A percentile compares a stretch with the other conserved stretches of the same genome.
Conservation (phyloP, 495 filamentous ascomycete genomes). For the Aspergillus taichungensis region DNA sequence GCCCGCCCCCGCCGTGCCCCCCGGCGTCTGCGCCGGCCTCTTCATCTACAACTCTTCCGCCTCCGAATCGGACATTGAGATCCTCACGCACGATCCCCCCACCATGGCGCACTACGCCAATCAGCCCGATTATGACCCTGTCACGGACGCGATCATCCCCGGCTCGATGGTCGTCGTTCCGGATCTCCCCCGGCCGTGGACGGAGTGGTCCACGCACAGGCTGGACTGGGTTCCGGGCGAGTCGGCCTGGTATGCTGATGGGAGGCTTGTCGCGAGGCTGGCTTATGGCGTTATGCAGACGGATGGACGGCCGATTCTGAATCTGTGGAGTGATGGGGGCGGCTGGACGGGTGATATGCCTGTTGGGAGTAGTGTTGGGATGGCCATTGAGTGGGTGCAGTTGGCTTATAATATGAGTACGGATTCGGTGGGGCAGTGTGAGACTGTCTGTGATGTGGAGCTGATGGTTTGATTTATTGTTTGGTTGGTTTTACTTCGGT, state of each 20-base stretch:
- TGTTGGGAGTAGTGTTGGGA: conserved; percentile 45
- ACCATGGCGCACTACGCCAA: conserved; percentile 62
- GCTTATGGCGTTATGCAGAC: conserved; percentile 41
- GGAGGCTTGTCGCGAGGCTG: conserved; percentile 45
- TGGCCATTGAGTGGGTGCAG: conserved; percentile 71
- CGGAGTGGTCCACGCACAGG: conserved; percentile 59
- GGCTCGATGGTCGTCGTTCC: conserved; percentile 20
- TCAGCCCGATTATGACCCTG: conserved; percentile 50
- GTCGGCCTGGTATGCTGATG: conserved; percentile 64
- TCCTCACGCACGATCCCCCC: conserved; percentile 51
- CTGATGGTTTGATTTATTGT: no score
- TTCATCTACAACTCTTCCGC: conserved; percentile 58
- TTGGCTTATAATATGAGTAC: conserved; percentile 52
- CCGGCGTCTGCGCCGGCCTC: conserved; percentile 58
- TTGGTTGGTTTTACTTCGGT: no score
- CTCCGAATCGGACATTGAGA: conserved; percentile 72
- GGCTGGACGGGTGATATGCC: conserved; percentile 67
- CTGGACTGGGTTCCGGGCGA: conserved; percentile 57
- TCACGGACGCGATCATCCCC: conserved; percentile 25
- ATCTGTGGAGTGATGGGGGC: conserved; percentile 71
- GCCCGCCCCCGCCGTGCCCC: conserved; percentile 4
- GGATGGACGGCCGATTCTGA: conserved; percentile 53
- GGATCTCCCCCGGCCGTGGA: conserved; percentile 43
- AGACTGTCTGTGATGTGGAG: no score
- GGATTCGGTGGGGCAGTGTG: neutral